Conservation (phyloP, 2,329 filamentous ascomycete species). For the Aspergillus terreus region DNA sequence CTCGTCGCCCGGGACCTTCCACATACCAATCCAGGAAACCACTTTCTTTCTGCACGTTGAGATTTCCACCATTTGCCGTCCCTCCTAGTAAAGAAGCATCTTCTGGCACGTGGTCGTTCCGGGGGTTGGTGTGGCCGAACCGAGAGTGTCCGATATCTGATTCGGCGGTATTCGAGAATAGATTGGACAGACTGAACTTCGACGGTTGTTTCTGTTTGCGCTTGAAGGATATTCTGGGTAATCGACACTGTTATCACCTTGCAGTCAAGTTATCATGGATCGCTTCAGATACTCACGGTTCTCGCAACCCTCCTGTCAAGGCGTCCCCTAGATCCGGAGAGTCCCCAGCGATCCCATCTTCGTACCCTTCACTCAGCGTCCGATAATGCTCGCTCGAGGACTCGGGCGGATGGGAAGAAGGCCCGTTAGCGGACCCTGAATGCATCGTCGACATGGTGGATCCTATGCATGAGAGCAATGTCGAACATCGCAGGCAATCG, state of each 20-base stretch:
- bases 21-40: conserved; percentile 72
- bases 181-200: conserved; percentile 37
- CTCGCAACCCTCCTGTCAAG: conserved; percentile 28
- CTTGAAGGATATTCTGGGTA: conserved; percentile 39
- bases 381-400: conserved; percentile 9
- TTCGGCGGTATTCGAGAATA: conserved; percentile 32
- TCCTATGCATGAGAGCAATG: conserved; percentile 17
- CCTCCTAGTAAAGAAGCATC: conserved; percentile 24
- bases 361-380: conserved; percentile 14
- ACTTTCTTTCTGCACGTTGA: conserved; percentile 38
- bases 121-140: conserved; percentile 22
- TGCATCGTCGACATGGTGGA: conserved; percentile 25
- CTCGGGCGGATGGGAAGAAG: conserved; percentile 12
- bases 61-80: conserved; percentile 18
- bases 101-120: conserved; percentile 24
- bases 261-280: neutral
- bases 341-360: conserved; percentile 13
- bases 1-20: conserved; percentile 81
- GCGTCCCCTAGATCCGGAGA: conserved; percentile 17
- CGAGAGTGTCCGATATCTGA: conserved; percentile 15
- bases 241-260: neutral
- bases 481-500: conserved; percentile 16
- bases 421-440: conserved; percentile 14
- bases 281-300: conserved; percentile 29
- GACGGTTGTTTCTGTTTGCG: conserved; percentile 40